Evolutionary conservation across 2,329 filamentous ascomycete species (phyloP), one percentile per base, ranked within the genome.

Genomic region (Monosporascus ibericus): DNA sequence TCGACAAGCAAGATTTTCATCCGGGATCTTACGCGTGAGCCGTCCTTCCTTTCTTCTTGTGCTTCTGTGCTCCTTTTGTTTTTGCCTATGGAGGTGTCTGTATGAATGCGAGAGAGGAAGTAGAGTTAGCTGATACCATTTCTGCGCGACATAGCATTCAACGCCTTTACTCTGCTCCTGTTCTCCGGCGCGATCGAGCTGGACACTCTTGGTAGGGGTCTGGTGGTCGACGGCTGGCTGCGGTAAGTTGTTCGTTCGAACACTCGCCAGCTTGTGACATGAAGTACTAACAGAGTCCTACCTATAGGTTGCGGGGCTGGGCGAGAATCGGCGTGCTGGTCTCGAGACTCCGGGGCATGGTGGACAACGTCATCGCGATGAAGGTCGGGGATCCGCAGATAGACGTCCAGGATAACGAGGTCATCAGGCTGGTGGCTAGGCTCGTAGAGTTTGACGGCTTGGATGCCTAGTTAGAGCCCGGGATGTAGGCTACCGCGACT

Each of bases 221-320:
- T 99, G 18, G 75, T 96, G 3, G 89, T 99, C 3, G 94, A 97
- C 70, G 91, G 90, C 49, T 97, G 92, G 94, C 75, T 97, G 50
- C 70, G 78, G 66, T 68, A 62, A 9, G 64, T 58, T 17, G 11
- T 6, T 11, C 14, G 27, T 44, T 8, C 25, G 6, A 6, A 30
- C 11, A 14, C 30, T 34, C 30, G 30, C 9, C 30, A 9, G 5
- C 27, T 4, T 14, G 11, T 5, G 30, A 34, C 30, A 14, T 46
- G 44, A 24, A 53, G 39, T 3, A 47, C 17, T 18, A 25, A 46
- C 6, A 5, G 11, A 7, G 25, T 3, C 7, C 5, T 36, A 11
- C 36, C 70, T 81, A 44, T 15, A 68, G 65, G 37, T 73, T 99
- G 34, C 80, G 90, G 24, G 94, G 94, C 1, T 99, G 94, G 94